Conservation (phyloP, 2,329 filamentous ascomycete species). For the Dactylonectria macrodidyma region DNA sequence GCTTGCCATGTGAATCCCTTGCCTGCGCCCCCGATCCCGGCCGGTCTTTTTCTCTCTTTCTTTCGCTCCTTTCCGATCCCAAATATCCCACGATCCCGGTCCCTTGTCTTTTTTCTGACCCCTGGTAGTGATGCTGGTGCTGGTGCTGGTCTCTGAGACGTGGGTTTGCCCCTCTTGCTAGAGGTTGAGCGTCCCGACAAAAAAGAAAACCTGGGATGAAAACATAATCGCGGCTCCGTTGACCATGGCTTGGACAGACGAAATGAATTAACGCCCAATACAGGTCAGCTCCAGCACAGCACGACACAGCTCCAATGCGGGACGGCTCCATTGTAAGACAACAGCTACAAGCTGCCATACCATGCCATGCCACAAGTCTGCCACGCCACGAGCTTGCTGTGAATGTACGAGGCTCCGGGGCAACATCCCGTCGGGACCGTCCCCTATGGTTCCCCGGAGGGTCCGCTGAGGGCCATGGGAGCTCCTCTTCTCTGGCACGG, state of each 20-base stretch:
- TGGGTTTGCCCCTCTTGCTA: constrained; percentile 2
- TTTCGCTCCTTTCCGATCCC: background rate
- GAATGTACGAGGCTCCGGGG: constrained; percentile 26
- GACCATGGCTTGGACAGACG: background rate
- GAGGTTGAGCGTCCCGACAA: background rate
- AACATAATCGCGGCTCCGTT: background rate
- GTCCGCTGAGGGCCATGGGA: background rate
- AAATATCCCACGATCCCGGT: background rate
- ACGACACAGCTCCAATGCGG: background rate
- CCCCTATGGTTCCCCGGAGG: constrained; percentile 29
- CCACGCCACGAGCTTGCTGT: constrained; percentile 5
- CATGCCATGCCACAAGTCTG: background rate
- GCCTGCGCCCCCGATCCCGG: background rate
- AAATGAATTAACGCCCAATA: background rate
- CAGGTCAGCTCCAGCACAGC: too few species aligned
- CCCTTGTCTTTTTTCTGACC: background rate
- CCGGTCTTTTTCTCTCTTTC: background rate
- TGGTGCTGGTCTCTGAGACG: background rate
- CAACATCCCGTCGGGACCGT: constrained; percentile 31
- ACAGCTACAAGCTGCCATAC: too few species aligned
- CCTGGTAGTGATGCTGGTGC: background rate
- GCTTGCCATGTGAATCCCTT: constrained; percentile 6
- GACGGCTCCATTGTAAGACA: too few species aligned
- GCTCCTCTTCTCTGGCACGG: constrained; percentile 15
- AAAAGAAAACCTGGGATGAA: background rate